Evolutionary conservation across 2,329 filamentous ascomycete species (phyloP).

Genomic region (Aspergillus piperis): DNA sequence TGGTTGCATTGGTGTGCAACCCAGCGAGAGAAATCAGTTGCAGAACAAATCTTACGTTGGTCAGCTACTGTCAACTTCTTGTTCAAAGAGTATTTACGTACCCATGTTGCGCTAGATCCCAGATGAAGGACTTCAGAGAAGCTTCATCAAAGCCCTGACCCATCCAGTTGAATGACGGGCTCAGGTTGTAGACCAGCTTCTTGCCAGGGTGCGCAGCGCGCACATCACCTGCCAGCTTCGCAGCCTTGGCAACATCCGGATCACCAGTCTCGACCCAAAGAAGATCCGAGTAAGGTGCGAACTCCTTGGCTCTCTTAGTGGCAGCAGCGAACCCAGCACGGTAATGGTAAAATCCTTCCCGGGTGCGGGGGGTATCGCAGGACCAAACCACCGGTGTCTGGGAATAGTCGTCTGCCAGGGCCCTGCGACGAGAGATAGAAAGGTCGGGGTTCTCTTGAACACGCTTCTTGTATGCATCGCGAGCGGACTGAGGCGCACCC

Average conservation of each 20-base stretch:
- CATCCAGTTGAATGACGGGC: slow-evolving; percentile 98
- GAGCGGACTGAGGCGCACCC: slow-evolving; percentile 63
- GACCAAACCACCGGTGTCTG: slow-evolving; percentile 74
- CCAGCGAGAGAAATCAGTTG: slow-evolving; percentile 67
- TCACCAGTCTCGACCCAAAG: slow-evolving; percentile 97
- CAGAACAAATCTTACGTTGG: slow-evolving; percentile 56
- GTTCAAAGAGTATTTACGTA: slow-evolving; percentile 50
- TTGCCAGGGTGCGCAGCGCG: slow-evolving; percentile 71
- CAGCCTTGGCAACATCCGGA: slow-evolving; percentile 76
- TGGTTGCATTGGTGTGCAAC: slow-evolving; percentile 64
- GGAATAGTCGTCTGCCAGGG: slow-evolving; percentile 68
- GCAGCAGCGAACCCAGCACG: slow-evolving; percentile 77
- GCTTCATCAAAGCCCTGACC: slow-evolving; percentile 84
- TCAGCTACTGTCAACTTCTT: slow-evolving; percentile 17
- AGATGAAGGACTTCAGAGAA: slow-evolving; percentile 86
- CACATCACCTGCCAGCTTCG: slow-evolving; percentile 74
- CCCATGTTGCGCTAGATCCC: slow-evolving; percentile 90
- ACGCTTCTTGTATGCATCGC: slow-evolving; percentile 67
- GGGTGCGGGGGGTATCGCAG: slow-evolving; percentile 89
- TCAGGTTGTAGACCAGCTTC: slow-evolving; percentile 93
- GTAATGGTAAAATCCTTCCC: slow-evolving; percentile 66
- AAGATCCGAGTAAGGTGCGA: slow-evolving; percentile 89
- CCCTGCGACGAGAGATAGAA: slow-evolving; percentile 75
- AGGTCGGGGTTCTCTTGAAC: slow-evolving; percentile 68
- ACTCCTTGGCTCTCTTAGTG: slow-evolving; percentile 89